Percentiles rank a stretch among this genome's conserved stretches.
phyloP scores from a whole-genome alignment of 1,284 basidiomycete genomes.

The Ceratobasidium sp. region DNA sequence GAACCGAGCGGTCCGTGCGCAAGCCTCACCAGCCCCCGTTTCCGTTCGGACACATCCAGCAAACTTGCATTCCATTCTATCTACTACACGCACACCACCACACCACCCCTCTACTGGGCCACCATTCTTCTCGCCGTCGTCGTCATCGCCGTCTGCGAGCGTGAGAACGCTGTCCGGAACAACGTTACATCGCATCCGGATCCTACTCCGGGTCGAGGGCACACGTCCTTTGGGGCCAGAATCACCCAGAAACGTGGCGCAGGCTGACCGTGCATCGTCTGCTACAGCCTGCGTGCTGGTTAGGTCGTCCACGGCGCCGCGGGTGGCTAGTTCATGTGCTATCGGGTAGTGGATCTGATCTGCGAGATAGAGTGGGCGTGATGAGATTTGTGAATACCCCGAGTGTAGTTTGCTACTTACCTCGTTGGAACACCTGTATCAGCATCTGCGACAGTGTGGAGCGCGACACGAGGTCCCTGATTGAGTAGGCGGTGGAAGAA shows the following conservation, averaged over 20 bases:
- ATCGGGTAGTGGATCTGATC: too few relatives aligned
- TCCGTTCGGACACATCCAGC: neutral
- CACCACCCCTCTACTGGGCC: neutral
- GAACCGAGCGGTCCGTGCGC: slow-evolving; percentile 36
- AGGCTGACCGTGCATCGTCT: neutral
- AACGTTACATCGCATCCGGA: slow-evolving; percentile 25
- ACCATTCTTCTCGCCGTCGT: neutral
- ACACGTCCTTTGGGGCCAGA: slow-evolving; percentile 25
- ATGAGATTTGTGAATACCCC: too few relatives aligned
- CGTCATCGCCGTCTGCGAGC: slow-evolving; percentile 14
- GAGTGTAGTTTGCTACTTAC: too few relatives aligned
- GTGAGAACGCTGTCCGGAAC: slow-evolving; percentile 34
- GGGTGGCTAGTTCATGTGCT: too few relatives aligned
- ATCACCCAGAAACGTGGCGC: slow-evolving; percentile 7
- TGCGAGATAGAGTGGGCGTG: too few relatives aligned
- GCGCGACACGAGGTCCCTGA: too few relatives aligned
- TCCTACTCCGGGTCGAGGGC: slow-evolving; percentile 34
- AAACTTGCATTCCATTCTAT: neutral
- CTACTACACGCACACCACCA: slow-evolving; percentile 19
- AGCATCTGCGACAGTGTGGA: too few relatives aligned
- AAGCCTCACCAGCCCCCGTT: neutral
- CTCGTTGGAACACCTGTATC: too few relatives aligned
- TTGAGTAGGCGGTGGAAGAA: too few relatives aligned
- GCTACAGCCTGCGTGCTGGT: neutral
- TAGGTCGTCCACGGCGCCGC: too few relatives aligned